A percentile compares a stretch with the other conserved stretches of the same genome.
Conservation (phyloP, 192 early-diverging fungal species). For the Coemansia sp. region DNA sequence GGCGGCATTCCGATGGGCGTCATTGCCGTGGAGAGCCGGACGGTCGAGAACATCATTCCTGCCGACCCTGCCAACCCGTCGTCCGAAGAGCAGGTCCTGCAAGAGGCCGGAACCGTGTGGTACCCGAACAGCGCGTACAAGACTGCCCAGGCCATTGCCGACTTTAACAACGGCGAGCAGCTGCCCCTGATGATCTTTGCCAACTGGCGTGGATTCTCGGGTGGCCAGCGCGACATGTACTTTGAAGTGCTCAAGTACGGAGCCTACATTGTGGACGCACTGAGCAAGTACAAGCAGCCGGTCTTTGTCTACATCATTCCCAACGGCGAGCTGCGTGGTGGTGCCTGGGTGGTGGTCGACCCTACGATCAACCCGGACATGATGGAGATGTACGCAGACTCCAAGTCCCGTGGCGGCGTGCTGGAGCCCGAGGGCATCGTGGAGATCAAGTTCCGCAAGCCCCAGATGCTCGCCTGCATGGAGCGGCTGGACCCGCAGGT, state of each 20-base stretch:
- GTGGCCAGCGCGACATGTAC: slow-evolving; percentile 98
- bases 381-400: slow-evolving; percentile 99
- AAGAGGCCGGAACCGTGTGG: slow-evolving; percentile 97
- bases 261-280: slow-evolving; percentile 94
- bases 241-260: slow-evolving; percentile 98
- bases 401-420: slow-evolving; percentile 87
- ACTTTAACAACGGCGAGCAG: slow-evolving; percentile 98
- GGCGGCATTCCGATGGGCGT: slow-evolving; percentile 97
- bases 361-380: slow-evolving; percentile 93
- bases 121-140: slow-evolving; percentile 99
- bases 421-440: slow-evolving; percentile 96
- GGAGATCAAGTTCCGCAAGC: slow-evolving; percentile 96
- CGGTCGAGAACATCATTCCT: slow-evolving; percentile 85
- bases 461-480: slow-evolving; percentile 89
- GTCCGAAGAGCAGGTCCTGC: slow-evolving; percentile 83
- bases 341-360: slow-evolving; percentile 97
- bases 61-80: slow-evolving; percentile 93
- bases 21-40: slow-evolving; percentile 94
- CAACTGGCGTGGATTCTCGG: slow-evolving; percentile 99
- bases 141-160: slow-evolving; percentile 98
- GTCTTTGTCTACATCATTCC: slow-evolving; percentile 95
- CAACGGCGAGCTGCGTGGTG: slow-evolving; percentile 95
- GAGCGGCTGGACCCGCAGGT: slow-evolving; percentile 86
- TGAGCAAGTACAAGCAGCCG: slow-evolving; percentile 93
- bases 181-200: slow-evolving; percentile 98